phyloP scores from a whole-genome alignment of 176 grass and related monocot species.

The Raddia guianensis region DNA sequence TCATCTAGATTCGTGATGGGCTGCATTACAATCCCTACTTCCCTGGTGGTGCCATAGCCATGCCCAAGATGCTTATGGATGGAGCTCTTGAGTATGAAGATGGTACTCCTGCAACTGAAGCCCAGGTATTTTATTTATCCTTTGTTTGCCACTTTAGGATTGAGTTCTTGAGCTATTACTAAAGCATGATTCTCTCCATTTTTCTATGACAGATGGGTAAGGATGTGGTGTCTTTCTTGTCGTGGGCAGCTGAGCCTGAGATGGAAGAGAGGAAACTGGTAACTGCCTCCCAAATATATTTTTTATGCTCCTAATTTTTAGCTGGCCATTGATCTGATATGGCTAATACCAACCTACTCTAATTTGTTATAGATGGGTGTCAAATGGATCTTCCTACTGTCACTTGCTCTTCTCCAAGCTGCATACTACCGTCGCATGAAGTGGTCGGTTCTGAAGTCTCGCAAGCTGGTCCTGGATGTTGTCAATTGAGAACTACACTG shows the following conservation, averaged over 20 bases:
- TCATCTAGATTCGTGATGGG: constrained; percentile 85
- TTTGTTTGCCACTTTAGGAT: neutral
- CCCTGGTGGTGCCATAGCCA: constrained; percentile 98
- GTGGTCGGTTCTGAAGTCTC: constrained; percentile 91
- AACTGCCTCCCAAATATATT: neutral
- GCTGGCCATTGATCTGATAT: neutral
- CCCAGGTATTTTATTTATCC: constrained; percentile 57
- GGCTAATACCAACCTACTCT: constrained; percentile 1
- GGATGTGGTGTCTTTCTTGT: constrained; percentile 90
- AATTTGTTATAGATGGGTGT: constrained; percentile 67
- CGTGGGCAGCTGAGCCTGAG: constrained; percentile 98
- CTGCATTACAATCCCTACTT: constrained; percentile 99
- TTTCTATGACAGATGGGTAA: constrained; percentile 83
- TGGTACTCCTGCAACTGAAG: constrained; percentile 89
- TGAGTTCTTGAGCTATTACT: neutral
- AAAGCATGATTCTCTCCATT: constrained; percentile 15
- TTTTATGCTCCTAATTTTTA: neutral
- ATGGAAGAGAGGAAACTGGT: constrained; percentile 99
- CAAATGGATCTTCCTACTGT: constrained; percentile 98
- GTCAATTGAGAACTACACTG: constrained; percentile 67
- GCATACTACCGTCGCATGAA: constrained; percentile 96
- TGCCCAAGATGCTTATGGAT: constrained; percentile 99
- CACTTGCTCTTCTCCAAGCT: constrained; percentile 95
- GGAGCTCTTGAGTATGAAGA: constrained; percentile 95
- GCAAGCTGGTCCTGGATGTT: constrained; percentile 87